These are phyloP conservation scores for Rubia yunnanensis DNA, from an alignment of 257 asterid genomes.

Conservation along the genomic window DNA sequence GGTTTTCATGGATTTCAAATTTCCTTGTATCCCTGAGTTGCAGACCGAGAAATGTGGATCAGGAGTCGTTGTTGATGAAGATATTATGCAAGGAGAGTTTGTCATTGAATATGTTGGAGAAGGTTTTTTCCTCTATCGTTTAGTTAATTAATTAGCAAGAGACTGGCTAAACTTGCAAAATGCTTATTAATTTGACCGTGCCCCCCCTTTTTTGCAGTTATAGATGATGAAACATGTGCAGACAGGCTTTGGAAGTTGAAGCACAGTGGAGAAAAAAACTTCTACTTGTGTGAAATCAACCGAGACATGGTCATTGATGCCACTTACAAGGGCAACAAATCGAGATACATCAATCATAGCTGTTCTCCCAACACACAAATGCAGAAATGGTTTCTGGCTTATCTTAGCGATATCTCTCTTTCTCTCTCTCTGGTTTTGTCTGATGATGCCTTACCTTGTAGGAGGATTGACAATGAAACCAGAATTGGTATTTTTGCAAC, in stretches of 20 bases:
- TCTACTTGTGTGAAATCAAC: slow-evolving; percentile 90
- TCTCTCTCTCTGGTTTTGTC: too few species aligned
- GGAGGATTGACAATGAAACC: slow-evolving; percentile 92
- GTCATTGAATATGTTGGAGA: slow-evolving; percentile 97
- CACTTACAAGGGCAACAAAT: slow-evolving; percentile 90
- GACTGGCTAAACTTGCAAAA: too few species aligned
- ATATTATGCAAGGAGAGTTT: slow-evolving; percentile 75
- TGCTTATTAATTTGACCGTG: background rate
- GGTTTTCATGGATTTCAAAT: slow-evolving; percentile 3
- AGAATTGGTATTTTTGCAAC: slow-evolving; percentile 97
- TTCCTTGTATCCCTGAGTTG: slow-evolving; percentile 15
- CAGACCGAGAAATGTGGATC: slow-evolving; percentile 99
- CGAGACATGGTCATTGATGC: slow-evolving; percentile 99
- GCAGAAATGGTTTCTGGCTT: slow-evolving; percentile 75
- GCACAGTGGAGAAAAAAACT: slow-evolving; percentile 79
- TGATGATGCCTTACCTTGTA: slow-evolving; percentile 24
- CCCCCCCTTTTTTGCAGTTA: slow-evolving; percentile 43
- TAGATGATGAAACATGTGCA: slow-evolving; percentile 94
- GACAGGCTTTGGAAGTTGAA: slow-evolving; percentile 98
- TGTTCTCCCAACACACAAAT: slow-evolving; percentile 95
- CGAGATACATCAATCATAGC: slow-evolving; percentile 95
- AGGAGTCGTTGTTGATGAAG: slow-evolving; percentile 91
- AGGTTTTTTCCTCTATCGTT: slow-evolving; percentile 38
- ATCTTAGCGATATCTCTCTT: slow-evolving; percentile 11
- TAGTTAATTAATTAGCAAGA: background rate